These are phyloP conservation scores for Strigomonas oncopelti DNA, from an alignment of 208 protist genomes.

Conservation along the genomic window DNA sequence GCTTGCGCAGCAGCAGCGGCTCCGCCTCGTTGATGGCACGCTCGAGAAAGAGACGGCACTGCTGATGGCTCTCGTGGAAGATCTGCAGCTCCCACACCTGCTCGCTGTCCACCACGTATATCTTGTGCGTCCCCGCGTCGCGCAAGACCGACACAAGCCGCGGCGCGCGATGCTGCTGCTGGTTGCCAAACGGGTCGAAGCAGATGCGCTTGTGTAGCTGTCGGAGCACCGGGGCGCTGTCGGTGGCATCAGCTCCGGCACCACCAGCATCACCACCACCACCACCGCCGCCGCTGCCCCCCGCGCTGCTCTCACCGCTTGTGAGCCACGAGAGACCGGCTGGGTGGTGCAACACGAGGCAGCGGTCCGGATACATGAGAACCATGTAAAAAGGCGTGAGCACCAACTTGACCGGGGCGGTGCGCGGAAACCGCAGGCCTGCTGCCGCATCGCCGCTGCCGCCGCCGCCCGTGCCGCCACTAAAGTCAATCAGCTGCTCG, in stretches of 20 bases:
- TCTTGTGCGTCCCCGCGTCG: constrained; percentile 37
- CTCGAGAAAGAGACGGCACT: constrained; percentile 78
- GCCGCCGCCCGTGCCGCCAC: background rate
- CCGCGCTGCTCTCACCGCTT: constrained; percentile 12
- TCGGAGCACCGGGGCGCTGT: constrained; percentile 7
- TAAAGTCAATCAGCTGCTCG: constrained; percentile 21
- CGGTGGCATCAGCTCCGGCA: constrained; percentile 2
- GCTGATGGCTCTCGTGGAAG: constrained; percentile 58
- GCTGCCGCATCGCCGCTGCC: background rate
- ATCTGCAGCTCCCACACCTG: constrained; percentile 59
- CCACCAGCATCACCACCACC: no score
- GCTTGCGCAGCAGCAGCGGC: constrained; percentile 30
- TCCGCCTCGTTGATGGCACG: constrained; percentile 33
- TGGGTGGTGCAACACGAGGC: constrained; percentile 79
- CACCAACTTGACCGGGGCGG: constrained; percentile 45
- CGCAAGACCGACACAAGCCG: constrained; percentile 38
- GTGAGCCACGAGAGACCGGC: constrained; percentile 67
- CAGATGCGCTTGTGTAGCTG: constrained; percentile 74
- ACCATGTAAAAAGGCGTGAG: constrained; percentile 93
- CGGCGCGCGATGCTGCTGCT: constrained; percentile 2
- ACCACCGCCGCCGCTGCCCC: background rate
- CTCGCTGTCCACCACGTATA: constrained; percentile 53
- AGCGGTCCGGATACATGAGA: constrained; percentile 75
- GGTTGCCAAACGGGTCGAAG: constrained; percentile 65
- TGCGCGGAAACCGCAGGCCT: constrained; percentile 3